Conservation (phyloP, 164 flowering plant species). For the grape (Vitis vinifera) region ASM3070453v1 NC_081807.1:5120501-5121000, state of each 20-base stretch:
- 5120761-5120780: constrained; percentile 31
- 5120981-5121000: constrained; percentile 17
- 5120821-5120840: constrained; percentile 46
- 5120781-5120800: constrained; percentile 40
- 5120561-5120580: constrained; percentile 25
- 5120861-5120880: too few species aligned
- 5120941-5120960: background rate
- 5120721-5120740: constrained; percentile 40
- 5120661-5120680: too few species aligned
- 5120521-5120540: too few species aligned
- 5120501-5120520: too few species aligned
- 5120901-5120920: background rate
- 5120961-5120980: constrained; percentile 36
- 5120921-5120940: background rate
- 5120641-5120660: constrained; percentile 35
- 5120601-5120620: constrained; percentile 24
- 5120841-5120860: constrained; percentile 34
- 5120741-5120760: constrained; percentile 37
- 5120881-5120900: too few species aligned
- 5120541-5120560: too few species aligned
- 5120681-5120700: constrained; percentile 33
- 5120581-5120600: constrained; percentile 34
- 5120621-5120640: constrained; percentile 27
- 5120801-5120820: constrained; percentile 48
- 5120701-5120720: constrained; percentile 43